A percentile compares a stretch with the other conserved stretches of the same genome.
Evolutionary conservation across 306 rosid species (phyloP).

Genomic region (Lathyrus tuberosus): DNA sequence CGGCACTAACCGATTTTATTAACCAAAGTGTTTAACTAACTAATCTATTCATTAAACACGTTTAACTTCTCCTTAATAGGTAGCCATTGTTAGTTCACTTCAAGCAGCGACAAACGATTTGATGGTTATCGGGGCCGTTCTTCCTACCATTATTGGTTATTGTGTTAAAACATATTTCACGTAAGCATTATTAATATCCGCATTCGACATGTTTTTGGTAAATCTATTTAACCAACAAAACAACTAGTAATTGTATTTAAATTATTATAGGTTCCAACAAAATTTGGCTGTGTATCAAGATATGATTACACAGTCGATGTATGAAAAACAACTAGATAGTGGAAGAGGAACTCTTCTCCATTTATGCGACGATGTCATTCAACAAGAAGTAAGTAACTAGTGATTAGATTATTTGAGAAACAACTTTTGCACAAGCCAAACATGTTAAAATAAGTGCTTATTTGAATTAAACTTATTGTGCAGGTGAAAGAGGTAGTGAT

Average conservation of each 20-base stretch:
- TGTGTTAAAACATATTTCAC: constrained; percentile 90
- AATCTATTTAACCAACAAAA: constrained; percentile 19
- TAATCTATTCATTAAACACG: constrained; percentile 26
- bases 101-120: constrained; percentile 63
- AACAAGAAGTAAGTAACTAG: constrained; percentile 68
- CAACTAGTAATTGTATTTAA: background rate
- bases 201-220: background rate
- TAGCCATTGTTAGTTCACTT: constrained; percentile 73
- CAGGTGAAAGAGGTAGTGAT: constrained; percentile 93
- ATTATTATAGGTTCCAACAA: constrained; percentile 71
- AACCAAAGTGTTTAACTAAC: background rate
- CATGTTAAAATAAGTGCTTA: background rate
- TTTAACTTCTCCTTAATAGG: constrained; percentile 48
- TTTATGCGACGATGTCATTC: constrained; percentile 94
- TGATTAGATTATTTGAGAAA: background rate
- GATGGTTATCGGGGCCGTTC: constrained; percentile 70
- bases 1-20: background rate
- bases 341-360: constrained; percentile 93
- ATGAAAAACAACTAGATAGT: constrained; percentile 90
- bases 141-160: constrained; percentile 78
- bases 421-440: background rate
- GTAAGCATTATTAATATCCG: no score
- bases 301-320: constrained; percentile 88
- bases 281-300: constrained; percentile 77
- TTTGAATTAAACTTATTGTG: background rate